Conservation (phyloP, 1,139 yeast genomes). For the Dujonia santamariae region DNA sequence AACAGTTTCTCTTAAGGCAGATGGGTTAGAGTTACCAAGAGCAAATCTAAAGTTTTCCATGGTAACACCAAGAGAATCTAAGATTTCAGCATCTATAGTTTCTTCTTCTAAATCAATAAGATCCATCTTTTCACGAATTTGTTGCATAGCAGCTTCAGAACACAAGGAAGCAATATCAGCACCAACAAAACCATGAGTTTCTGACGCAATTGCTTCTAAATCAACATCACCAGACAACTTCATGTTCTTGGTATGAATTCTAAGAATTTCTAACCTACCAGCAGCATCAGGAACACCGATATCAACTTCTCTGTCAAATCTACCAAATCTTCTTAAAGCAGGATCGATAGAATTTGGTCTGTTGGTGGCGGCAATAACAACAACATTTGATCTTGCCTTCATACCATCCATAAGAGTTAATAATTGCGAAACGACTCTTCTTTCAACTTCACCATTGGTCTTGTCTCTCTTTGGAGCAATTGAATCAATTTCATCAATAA, state of each 20-base stretch:
- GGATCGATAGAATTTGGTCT: slow-evolving; percentile 99
- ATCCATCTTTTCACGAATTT: slow-evolving; percentile 99
- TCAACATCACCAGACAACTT: slow-evolving; percentile 93
- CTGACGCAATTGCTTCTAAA: slow-evolving; percentile 74
- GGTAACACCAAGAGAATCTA: slow-evolving; percentile 95
- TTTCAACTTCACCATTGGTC: slow-evolving; percentile 96
- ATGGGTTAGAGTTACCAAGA: slow-evolving; percentile 95
- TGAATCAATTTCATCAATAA: slow-evolving; percentile 97
- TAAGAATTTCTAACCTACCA: slow-evolving; percentile 93
- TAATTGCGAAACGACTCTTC: slow-evolving; percentile 97
- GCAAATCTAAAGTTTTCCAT: slow-evolving; percentile 99
- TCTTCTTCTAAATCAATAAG: slow-evolving; percentile 96
- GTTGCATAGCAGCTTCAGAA: slow-evolving; percentile 94
- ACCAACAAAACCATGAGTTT: slow-evolving; percentile 72
- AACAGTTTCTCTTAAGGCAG: slow-evolving; percentile 98
- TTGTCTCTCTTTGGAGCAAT: slow-evolving; percentile 99
- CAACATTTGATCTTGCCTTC: slow-evolving; percentile 97
- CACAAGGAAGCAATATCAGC: slow-evolving; percentile 81
- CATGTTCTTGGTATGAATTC: slow-evolving; percentile 91
- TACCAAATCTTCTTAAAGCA: slow-evolving; percentile 96
- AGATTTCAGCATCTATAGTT: slow-evolving; percentile 94
- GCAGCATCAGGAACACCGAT: slow-evolving; percentile 99
- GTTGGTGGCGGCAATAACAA: slow-evolving; percentile 86
- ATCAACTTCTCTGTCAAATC: slow-evolving; percentile 98
- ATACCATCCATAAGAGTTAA: slow-evolving; percentile 98